Percentiles rank a stretch among this genome's conserved stretches.
Evolutionary conservation across 108 stramenopile species (phyloP).

Genomic region (Cyclotella baltica): DNA sequence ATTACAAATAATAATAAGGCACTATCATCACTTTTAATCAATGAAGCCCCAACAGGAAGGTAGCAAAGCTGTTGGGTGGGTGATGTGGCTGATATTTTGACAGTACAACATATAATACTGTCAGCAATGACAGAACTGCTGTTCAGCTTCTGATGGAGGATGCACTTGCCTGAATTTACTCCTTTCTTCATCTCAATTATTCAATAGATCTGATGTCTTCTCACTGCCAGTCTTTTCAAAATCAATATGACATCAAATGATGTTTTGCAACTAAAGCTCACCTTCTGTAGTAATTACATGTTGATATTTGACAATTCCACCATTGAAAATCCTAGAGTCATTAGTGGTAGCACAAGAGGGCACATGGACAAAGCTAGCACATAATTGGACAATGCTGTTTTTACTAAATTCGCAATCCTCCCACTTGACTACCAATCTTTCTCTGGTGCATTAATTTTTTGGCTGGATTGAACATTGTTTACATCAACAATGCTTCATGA

Average conservation of each 20-base stretch:
- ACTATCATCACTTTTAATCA: conserved; percentile 63
- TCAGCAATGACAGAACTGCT: conserved; percentile 61
- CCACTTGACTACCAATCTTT: too few species aligned
- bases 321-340: too few species aligned
- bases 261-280: conserved; percentile 76
- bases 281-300: conserved; percentile 74
- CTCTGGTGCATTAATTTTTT: too few species aligned
- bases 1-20: too few species aligned
- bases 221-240: conserved; percentile 90
- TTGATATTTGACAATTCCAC: conserved; percentile 90
- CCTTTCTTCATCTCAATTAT: conserved; percentile 84
- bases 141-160: conserved; percentile 84
- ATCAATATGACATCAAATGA: conserved; percentile 93
- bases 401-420: too few species aligned
- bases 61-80: conserved; percentile 88
- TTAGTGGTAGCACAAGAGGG: too few species aligned
- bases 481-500: too few species aligned
- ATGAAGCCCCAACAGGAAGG: conserved; percentile 76
- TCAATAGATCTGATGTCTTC: conserved; percentile 83
- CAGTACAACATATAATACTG: conserved; percentile 50
- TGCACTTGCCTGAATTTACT: conserved; percentile 92
- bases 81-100: conserved; percentile 77
- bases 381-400: too few species aligned
- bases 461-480: too few species aligned
- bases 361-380: too few species aligned